phyloP scores from a whole-genome alignment of 2,329 filamentous ascomycete species.

The Thielaviopsis euricoi region DNA sequence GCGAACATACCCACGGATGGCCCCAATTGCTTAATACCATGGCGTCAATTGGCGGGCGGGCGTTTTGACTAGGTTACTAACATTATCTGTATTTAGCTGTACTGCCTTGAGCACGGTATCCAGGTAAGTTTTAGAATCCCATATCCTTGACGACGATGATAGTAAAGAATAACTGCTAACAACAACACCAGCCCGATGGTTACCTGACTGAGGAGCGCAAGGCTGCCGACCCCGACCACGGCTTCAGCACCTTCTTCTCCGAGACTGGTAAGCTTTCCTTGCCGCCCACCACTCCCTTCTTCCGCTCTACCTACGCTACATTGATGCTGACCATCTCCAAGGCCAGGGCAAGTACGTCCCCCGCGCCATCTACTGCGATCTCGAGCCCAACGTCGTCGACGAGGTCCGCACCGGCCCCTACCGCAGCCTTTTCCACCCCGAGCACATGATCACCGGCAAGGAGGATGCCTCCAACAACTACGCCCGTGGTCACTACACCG shows the following conservation, averaged over 20 bases:
- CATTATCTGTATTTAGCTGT: slow-evolving; percentile 47
- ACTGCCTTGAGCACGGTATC: slow-evolving; percentile 99
- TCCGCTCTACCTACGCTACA: not conserved
- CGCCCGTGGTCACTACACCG: slow-evolving; percentile 97
- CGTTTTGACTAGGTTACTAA: slow-evolving; percentile 13
- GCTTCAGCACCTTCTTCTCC: slow-evolving; percentile 99
- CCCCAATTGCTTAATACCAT: too few species aligned
- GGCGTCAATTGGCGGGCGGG: too few species aligned
- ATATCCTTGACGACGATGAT: not conserved
- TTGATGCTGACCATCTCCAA: slow-evolving; percentile 21
- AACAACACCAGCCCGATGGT: slow-evolving; percentile 63
- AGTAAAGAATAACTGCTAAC: not conserved
- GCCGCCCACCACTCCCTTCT: not conserved
- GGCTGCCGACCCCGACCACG: slow-evolving; percentile 78
- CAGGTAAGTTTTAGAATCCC: slow-evolving; percentile 52
- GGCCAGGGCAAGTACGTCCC: slow-evolving; percentile 98
- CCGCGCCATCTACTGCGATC: slow-evolving; percentile 97
- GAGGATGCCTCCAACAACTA: slow-evolving; percentile 99
- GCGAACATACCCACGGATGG: too few species aligned
- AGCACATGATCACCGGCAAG: slow-evolving; percentile 99
- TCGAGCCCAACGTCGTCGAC: slow-evolving; percentile 98
- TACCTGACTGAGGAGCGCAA: slow-evolving; percentile 98
- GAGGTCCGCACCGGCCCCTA: slow-evolving; percentile 97
- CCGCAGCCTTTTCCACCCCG: slow-evolving; percentile 93
- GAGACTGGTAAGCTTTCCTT: slow-evolving; percentile 68